Evolutionary conservation across 345 rosid genomes (phyloP), one percentile per base, ranked within the genome.

Genomic region (Hibiscus tridactylites): DNA sequence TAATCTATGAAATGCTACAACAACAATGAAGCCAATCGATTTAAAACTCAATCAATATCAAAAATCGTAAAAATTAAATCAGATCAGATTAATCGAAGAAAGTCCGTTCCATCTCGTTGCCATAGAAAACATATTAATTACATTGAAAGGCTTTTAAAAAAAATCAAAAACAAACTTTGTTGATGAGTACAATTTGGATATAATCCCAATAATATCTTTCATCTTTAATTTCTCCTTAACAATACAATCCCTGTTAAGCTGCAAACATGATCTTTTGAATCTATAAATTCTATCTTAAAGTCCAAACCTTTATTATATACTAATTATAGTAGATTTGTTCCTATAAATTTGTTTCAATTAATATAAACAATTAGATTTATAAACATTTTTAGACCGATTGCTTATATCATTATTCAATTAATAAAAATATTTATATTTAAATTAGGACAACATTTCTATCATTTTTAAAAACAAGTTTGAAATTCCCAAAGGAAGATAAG

Each of bases 231-330:
- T 42, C 11, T 19, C 42, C 3, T 12, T 24, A 73, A 35, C 4
- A 4, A 59, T 68, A 61, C n/a, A 77, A 85, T 77, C 79, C 72
- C 78, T 65, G 57, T 60, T 26, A 72, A 74, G 28, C 74, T 61
- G 82, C 81, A 77, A 76, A 75, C 71, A 77, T 72, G 85, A 84
- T 84, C 21, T 57, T 9, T 10, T 8, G 61, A 57, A 21, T 57
- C 61, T 57, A 57, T 57, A 57, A 57, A 57, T 57, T 57, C 61
- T 57, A 16, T 57, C 15, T 57, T 57, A 9, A 21, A 57, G 54
- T 4, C 19, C 13, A 4, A 50, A 50, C 21, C 9, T 53, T 53
- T 53, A 53, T 17, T 53, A 3, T 3, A 24, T 58, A 58, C 13
- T 24, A 21, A 3, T 24, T 24, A 24, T 58, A 11, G 15, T 58